Evolutionary conservation across 176 grass and related monocot species (phyloP).

Genomic region (Poa pratensis): DNA sequence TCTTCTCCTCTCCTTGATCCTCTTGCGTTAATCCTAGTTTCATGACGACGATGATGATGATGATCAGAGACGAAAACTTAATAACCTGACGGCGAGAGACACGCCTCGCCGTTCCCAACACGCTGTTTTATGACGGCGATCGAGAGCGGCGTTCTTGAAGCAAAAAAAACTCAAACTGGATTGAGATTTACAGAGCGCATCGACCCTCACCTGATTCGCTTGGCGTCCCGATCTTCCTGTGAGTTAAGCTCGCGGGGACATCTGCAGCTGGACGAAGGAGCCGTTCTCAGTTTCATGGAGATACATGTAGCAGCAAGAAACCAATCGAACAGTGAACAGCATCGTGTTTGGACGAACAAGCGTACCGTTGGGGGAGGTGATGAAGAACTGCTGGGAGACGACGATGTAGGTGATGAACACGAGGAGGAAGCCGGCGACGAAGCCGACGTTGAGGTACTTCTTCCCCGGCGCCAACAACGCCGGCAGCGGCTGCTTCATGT

Average conservation of each 20-base stretch:
- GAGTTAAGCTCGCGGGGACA: not conserved
- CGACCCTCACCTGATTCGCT: slow-evolving; percentile 19
- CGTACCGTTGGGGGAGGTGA: slow-evolving; percentile 34
- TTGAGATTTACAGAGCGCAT: not conserved
- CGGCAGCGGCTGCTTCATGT: not conserved
- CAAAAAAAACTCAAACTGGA: slow-evolving; percentile 1
- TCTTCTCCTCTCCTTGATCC: not conserved
- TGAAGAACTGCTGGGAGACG: slow-evolving; percentile 53
- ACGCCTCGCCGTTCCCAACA: too few species aligned
- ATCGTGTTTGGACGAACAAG: not conserved
- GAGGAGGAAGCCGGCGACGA: slow-evolving; percentile 66
- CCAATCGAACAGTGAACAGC: too few species aligned
- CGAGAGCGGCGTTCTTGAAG: not conserved
- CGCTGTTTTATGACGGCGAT: too few species aligned
- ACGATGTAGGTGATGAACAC: slow-evolving; percentile 68
- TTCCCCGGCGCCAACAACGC: too few species aligned
- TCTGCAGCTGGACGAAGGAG: slow-evolving; percentile 1
- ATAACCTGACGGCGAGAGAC: too few species aligned
- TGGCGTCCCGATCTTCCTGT: not conserved
- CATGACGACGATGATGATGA: not conserved
- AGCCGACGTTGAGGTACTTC: slow-evolving; percentile 50
- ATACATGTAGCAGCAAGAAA: too few species aligned
- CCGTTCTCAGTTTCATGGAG: too few species aligned
- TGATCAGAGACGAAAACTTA: not conserved
- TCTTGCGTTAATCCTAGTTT: slow-evolving; percentile 1